phyloP scores from a whole-genome alignment of 164 flowering plant genomes.

The Umbilicus rupestris region DNA sequence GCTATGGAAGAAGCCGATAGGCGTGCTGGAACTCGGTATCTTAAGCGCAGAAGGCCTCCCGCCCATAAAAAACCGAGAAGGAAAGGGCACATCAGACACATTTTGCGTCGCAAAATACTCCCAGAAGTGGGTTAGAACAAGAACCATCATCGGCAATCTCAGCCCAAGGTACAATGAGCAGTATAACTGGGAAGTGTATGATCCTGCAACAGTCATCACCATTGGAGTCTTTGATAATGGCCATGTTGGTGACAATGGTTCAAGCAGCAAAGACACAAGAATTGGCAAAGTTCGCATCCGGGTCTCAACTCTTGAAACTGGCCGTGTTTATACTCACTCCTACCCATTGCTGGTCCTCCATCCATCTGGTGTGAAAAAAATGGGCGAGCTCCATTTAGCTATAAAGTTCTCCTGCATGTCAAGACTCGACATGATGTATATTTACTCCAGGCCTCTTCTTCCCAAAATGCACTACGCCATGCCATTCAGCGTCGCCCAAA shows the following conservation, averaged over 20 bases:
- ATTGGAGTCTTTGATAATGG: slow-evolving; percentile 51
- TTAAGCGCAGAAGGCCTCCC: slow-evolving; percentile 38
- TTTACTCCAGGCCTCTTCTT: slow-evolving; percentile 35
- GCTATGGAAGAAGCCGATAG: slow-evolving; percentile 57
- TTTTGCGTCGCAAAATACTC: slow-evolving; percentile 60
- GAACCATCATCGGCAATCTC: slow-evolving; percentile 42
- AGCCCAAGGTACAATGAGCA: slow-evolving; percentile 61
- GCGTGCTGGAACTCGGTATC: slow-evolving; percentile 51
- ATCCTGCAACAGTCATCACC: slow-evolving; percentile 56
- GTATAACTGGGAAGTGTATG: slow-evolving; percentile 65
- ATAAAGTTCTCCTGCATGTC: slow-evolving; percentile 45
- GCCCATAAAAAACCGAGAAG: slow-evolving; percentile 49
- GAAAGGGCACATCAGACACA: slow-evolving; percentile 46
- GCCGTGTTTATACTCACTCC: slow-evolving; percentile 51
- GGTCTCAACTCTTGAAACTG: slow-evolving; percentile 51
- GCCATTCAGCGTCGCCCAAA: slow-evolving; percentile 36
- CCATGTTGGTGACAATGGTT: slow-evolving; percentile 23
- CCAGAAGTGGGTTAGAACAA: slow-evolving; percentile 57
- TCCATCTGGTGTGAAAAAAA: slow-evolving; percentile 56
- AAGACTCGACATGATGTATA: slow-evolving; percentile 27
- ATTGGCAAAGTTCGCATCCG: slow-evolving; percentile 65
- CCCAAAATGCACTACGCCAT: slow-evolving; percentile 58
- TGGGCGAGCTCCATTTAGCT: slow-evolving; percentile 60
- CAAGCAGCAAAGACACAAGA: slow-evolving; percentile 26
- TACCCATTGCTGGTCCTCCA: slow-evolving; percentile 51